A percentile compares a stretch with the other conserved stretches of the same genome.
Conservation (phyloP, 2,329 filamentous ascomycete species). For the Cladosporium sp. region DNA sequence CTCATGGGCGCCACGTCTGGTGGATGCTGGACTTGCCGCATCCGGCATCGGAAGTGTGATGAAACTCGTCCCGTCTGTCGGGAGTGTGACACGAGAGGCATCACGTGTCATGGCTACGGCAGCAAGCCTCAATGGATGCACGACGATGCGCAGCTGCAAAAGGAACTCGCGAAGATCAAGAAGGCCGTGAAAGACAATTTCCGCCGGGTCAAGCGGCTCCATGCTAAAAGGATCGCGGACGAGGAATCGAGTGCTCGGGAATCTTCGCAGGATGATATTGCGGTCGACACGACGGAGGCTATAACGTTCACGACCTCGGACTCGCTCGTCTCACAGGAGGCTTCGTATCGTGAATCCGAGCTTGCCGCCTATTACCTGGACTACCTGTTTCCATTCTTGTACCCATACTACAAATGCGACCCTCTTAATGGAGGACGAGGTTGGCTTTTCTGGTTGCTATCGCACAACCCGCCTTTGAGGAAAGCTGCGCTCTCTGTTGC, state of each 20-base stretch:
- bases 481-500: neutral
- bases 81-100: neutral
- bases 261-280: neutral
- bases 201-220: neutral
- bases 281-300: neutral
- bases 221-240: neutral
- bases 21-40: constrained; percentile 9
- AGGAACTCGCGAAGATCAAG: neutral
- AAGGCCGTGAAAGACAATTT: constrained; percentile 4
- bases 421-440: neutral
- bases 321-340: neutral
- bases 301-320: neutral
- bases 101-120: neutral
- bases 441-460: neutral
- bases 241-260: neutral
- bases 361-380: constrained; percentile 1
- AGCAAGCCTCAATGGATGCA: constrained; percentile 2
- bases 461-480: neutral
- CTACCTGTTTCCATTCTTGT: neutral
- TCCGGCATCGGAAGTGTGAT: constrained; percentile 2
- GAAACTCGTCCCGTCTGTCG: neutral
- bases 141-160: neutral
- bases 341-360: neutral
- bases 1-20: neutral
- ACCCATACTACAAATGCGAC: neutral